Base-by-base conservation (phyloP, 305 asterid species). In the Caryopteris hybrid region DNA sequence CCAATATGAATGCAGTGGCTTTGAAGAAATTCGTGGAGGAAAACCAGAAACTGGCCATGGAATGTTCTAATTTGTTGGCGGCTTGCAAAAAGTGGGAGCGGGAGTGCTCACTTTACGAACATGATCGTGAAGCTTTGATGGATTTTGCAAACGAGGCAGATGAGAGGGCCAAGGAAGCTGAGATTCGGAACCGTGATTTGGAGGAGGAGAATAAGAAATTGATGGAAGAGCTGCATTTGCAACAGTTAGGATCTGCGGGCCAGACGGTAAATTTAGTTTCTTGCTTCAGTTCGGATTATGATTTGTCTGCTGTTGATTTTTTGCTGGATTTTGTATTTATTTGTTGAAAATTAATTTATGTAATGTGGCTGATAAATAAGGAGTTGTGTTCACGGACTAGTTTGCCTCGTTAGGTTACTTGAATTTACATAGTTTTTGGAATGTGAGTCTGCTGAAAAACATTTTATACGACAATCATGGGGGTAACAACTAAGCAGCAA, bases 81-180 rank as follows among this genome's bases (percentile, higher is more conserved):
- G 76, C 88, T 54, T 83, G 96, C 78, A 85, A 84, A 69, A 91
- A 78, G 69, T 94, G 91, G 96, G 96, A 94, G 93, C 82, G 75
- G 69, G 99, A 94, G 80, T 94, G 99, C 66, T 70, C 88, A 2
- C 86, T 91, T 68, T 94, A 94, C 47, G 97, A 94, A 42, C 79
- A 58, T 16, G 99, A 94, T 70, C 96, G 99, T 0, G 99, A 91
- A 72, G 96, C 90, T 0, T 76, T 94, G 78, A 88, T 94, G 96
- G 99, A 94, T 78, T 94, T 94, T 5, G 96, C 93, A 0, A 88
- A 93, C 25, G 98, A 93, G 89, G 96, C 94, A 0, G 97, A 93
- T 60, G 89, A 84, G 79, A 84, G 90, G 80, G 97, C 95, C 7
- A 93, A 81, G 76, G 95, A 78, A 50, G 90, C 95, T 2, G 99